phyloP scores from a whole-genome alignment of 2,329 filamentous ascomycete genomes.

The Emmonsiellopsis sp. region DNA sequence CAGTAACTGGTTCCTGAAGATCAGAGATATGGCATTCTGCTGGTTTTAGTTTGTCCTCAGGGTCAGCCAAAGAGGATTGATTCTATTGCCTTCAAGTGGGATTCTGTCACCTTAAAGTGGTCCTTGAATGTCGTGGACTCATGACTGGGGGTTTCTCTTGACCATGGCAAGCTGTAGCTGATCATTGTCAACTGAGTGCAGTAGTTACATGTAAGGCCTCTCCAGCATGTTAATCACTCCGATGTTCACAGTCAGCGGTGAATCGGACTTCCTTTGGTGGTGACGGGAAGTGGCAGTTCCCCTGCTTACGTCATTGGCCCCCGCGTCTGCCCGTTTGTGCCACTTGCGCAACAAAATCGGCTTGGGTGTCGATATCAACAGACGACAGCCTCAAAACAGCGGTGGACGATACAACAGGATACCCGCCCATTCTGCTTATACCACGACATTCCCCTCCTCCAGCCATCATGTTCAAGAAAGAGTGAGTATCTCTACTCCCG shows the following conservation, averaged over 20 bases:
- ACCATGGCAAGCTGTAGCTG: not conserved
- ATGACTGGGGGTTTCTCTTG: not conserved
- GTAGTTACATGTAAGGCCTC: too few species aligned
- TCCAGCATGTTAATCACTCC: too few species aligned
- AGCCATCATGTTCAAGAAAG: conserved; percentile 82
- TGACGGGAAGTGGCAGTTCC: not conserved
- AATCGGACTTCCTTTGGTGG: too few species aligned
- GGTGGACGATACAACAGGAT: not conserved
- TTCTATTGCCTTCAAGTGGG: not conserved
- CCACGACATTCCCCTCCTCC: not conserved
- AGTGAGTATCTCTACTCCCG: conserved; percentile 46
- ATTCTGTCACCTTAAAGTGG: not conserved
- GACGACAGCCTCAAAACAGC: not conserved
- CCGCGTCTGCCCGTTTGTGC: not conserved
- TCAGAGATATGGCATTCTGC: not conserved
- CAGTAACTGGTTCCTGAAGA: not conserved
- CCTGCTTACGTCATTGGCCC: not conserved
- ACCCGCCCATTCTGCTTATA: not conserved
- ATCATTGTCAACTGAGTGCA: not conserved
- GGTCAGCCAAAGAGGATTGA: not conserved
- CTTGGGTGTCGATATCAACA: not conserved
- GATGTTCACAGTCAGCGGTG: too few species aligned
- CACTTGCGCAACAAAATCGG: not conserved
- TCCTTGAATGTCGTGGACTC: not conserved
- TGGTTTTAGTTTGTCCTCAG: not conserved